A percentile compares a stretch with the other conserved stretches of the same genome.
Evolutionary conservation across 108 stramenopile species (phyloP).

Genomic region (Skeletonema costatum): DNA sequence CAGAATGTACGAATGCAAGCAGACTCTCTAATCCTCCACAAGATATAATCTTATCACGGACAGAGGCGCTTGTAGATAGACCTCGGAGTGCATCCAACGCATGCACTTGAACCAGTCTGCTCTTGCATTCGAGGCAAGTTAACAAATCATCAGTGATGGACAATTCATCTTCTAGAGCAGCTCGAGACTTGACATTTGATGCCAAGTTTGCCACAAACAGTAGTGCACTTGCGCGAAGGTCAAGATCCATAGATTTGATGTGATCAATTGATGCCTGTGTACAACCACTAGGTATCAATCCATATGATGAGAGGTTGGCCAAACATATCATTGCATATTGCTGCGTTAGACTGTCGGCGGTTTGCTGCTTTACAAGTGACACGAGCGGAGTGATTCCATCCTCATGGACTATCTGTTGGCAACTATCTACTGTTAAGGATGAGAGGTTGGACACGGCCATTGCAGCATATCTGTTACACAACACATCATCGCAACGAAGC

Average conservation of each 20-base stretch:
- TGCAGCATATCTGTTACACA: conserved; percentile 81
- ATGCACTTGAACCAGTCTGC: conserved; percentile 51
- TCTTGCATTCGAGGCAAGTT: conserved; percentile 23
- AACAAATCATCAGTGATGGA: conserved; percentile 18
- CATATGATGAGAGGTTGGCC: conserved; percentile 75
- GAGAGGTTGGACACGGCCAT: conserved; percentile 87
- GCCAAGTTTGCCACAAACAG: conserved; percentile 79
- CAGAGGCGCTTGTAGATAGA: conserved; percentile 53
- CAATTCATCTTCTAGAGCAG: conserved; percentile 9
- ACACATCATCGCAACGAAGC: conserved; percentile 64
- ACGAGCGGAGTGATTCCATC: conserved; percentile 51
- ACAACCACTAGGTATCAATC: conserved; percentile 50
- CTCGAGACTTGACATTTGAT: conserved; percentile 62
- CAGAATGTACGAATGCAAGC: conserved; percentile 61
- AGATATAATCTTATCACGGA: conserved; percentile 64
- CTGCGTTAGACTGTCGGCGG: conserved; percentile 68
- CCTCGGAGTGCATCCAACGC: conserved; percentile 77
- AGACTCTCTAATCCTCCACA: conserved; percentile 58
- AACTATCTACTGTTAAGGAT: conserved; percentile 47
- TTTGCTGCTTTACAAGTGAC: conserved; percentile 36
- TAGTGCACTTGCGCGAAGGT: conserved; percentile 63
- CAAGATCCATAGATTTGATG: conserved; percentile 62
- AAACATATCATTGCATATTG: conserved; percentile 78
- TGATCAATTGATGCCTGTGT: conserved; percentile 47
- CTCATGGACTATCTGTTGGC: conserved; percentile 70